Percentiles rank a stretch among this genome's conserved stretches.
Evolutionary conservation across 768 basidiomycete genomes (phyloP).

Genomic region (Rhodotorula paludigena): DNA sequence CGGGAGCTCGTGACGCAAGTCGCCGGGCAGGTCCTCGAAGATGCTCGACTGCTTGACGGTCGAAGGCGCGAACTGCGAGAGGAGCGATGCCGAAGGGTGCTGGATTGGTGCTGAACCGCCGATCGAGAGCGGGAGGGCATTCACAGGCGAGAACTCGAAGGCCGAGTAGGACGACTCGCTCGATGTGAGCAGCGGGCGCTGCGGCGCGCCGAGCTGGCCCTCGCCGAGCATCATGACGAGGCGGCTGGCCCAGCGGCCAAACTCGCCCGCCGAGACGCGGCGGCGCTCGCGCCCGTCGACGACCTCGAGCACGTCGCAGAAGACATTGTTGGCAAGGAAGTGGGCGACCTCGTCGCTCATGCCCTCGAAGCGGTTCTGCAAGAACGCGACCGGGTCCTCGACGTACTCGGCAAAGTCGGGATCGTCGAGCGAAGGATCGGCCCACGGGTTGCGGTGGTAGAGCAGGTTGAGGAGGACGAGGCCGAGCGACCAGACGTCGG

Average conservation of each 20-base stretch:
- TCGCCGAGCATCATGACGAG: slow-evolving; percentile 49
- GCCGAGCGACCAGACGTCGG: slow-evolving; percentile 97
- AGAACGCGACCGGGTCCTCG: slow-evolving; percentile 72
- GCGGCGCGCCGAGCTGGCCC: slow-evolving; percentile 8
- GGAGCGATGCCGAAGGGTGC: slow-evolving; percentile 9
- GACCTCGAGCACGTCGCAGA: slow-evolving; percentile 59
- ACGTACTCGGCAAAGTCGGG: slow-evolving; percentile 76
- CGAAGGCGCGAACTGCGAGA: slow-evolving; percentile 35
- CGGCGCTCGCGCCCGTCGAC: slow-evolving; percentile 39
- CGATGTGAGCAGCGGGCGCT: not conserved
- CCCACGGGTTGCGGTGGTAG: slow-evolving; percentile 98
- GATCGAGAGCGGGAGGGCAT: slow-evolving; percentile 24
- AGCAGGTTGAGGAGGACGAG: slow-evolving; percentile 99
- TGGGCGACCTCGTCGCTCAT: slow-evolving; percentile 65
- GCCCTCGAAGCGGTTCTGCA: slow-evolving; percentile 79
- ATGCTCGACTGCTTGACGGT: slow-evolving; percentile 11
- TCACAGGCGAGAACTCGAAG: slow-evolving; percentile 28
- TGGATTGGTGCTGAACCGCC: not conserved
- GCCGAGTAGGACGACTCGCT: slow-evolving; percentile 40
- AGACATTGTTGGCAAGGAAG: slow-evolving; percentile 75
- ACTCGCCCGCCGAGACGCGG: slow-evolving; percentile 72
- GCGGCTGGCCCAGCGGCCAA: slow-evolving; percentile 78
- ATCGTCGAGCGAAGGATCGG: slow-evolving; percentile 79
- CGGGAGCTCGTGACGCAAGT: slow-evolving; percentile 1
- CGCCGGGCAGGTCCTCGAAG: slow-evolving; percentile 16